Percentiles rank a stretch among this genome's conserved stretches.
These are phyloP conservation scores for Chaetomium fimeti DNA, from an alignment of 495 filamentous ascomycete species.

Conservation along the genomic window DNA sequence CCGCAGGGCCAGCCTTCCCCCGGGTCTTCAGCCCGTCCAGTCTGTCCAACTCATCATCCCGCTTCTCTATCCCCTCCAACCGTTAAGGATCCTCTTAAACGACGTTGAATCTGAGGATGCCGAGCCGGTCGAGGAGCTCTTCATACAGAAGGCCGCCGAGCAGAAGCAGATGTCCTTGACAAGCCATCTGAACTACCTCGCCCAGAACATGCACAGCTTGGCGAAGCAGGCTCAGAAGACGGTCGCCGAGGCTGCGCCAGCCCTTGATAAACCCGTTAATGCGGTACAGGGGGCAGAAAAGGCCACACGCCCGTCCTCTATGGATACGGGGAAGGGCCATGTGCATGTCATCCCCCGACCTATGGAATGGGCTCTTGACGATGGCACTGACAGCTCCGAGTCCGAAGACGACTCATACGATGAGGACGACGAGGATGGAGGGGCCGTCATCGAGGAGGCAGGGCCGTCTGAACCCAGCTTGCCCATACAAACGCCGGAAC, in stretches of 20 bases:
- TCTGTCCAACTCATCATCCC: slow-evolving; percentile 70
- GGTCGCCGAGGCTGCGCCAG: neutral
- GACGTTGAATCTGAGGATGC: slow-evolving; percentile 61
- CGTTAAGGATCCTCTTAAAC: slow-evolving; percentile 63
- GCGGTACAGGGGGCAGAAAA: slow-evolving; percentile 30
- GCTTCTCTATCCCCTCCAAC: slow-evolving; percentile 67
- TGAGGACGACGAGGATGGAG: slow-evolving; percentile 50
- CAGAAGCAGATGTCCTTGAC: slow-evolving; percentile 64
- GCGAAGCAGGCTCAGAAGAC: slow-evolving; percentile 49
- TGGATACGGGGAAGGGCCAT: slow-evolving; percentile 57
- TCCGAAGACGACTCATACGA: slow-evolving; percentile 39
- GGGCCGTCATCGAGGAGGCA: slow-evolving; percentile 39
- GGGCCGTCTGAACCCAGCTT: slow-evolving; percentile 43
- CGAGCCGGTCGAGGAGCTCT: slow-evolving; percentile 61
- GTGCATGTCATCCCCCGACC: slow-evolving; percentile 76
- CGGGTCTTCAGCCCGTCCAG: slow-evolving; percentile 60
- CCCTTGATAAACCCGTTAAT: slow-evolving; percentile 8
- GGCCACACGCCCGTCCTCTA: slow-evolving; percentile 27
- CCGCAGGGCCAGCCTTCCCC: slow-evolving; percentile 60
- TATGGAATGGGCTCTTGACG: slow-evolving; percentile 68
- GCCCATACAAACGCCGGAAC: slow-evolving; percentile 45
- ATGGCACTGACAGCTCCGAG: slow-evolving; percentile 39
- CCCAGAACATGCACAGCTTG: slow-evolving; percentile 69
- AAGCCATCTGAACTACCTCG: slow-evolving; percentile 73
- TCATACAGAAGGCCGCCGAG: slow-evolving; percentile 56